These are phyloP conservation scores for Rhizodiscina lignyota DNA, from an alignment of 495 filamentous ascomycete species.

Conservation along the genomic window DNA sequence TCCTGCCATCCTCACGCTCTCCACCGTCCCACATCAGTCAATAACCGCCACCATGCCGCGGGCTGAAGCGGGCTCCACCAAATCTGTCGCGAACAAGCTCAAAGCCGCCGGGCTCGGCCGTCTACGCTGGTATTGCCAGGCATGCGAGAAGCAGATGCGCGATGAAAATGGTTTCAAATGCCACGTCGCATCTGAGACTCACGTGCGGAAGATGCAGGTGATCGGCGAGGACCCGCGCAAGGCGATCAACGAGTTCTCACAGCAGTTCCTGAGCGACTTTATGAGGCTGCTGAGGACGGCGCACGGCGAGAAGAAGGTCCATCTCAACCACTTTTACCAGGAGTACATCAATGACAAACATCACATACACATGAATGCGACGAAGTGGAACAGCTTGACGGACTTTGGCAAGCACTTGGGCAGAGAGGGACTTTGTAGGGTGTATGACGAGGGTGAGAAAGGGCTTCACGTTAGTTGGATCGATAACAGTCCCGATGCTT, in stretches of 20 bases:
- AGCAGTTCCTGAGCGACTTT: conserved; percentile 70
- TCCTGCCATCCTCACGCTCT: too few relatives aligned
- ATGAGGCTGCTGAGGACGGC: conserved; percentile 52
- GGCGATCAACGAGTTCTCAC: conserved; percentile 57
- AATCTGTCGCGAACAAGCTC: conserved; percentile 74
- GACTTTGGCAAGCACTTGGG: conserved; percentile 80
- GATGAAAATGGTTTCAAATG: conserved; percentile 65
- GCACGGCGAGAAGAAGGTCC: conserved; percentile 73
- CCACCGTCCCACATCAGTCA: too few relatives aligned
- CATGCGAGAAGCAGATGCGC: conserved; percentile 40
- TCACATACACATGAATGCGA: conserved; percentile 89
- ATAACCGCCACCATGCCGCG: conserved; percentile 67
- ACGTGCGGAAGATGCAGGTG: conserved; percentile 71
- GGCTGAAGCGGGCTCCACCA: conserved; percentile 78
- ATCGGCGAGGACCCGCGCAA: conserved; percentile 73
- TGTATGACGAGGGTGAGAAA: conserved; percentile 74
- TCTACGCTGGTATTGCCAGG: conserved; percentile 73
- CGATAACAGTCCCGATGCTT: conserved; percentile 71
- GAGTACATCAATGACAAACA: conserved; percentile 64
- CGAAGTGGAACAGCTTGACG: conserved; percentile 66
- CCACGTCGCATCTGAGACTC: conserved; percentile 65
- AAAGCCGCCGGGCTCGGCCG: conserved; percentile 79
- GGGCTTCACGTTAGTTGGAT: conserved; percentile 79
- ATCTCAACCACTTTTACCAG: conserved; percentile 87
- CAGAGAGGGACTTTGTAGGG: conserved; percentile 64